Conservation (phyloP, 2,329 filamentous ascomycete genomes). For the Trichoderma brevicompactum region DNA sequence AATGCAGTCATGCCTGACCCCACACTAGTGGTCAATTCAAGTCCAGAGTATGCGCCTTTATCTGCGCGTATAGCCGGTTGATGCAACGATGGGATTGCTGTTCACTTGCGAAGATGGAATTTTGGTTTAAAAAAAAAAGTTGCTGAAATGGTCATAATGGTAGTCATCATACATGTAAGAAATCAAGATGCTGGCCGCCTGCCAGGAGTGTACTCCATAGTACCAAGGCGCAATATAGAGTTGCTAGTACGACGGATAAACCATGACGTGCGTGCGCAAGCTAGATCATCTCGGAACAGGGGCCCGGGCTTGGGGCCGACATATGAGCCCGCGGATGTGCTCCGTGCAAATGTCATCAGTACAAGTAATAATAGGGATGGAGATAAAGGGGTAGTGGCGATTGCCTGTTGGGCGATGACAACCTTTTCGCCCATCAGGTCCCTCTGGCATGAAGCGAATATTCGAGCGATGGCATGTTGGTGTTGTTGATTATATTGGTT, state of each 20-base stretch:
- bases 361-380: slow-evolving; percentile 12
- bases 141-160: too few species aligned
- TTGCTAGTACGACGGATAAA: not conserved
- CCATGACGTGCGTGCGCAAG: slow-evolving; percentile 16
- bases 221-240: too few species aligned
- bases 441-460: too few species aligned
- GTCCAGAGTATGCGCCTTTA: too few species aligned
- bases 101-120: too few species aligned
- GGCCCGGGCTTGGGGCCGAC: slow-evolving; percentile 12
- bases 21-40: slow-evolving; percentile 19
- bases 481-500: not conserved
- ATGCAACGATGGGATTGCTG: too few species aligned
- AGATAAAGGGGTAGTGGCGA: not conserved
- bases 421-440: too few species aligned
- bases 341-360: not conserved
- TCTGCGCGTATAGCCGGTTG: too few species aligned
- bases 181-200: not conserved
- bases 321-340: slow-evolving; percentile 18
- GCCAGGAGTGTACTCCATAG: too few species aligned
- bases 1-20: slow-evolving; percentile 29
- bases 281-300: slow-evolving; percentile 18
- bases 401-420: not conserved
- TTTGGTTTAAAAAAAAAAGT: too few species aligned
- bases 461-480: too few species aligned
- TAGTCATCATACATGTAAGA: not conserved